Evolutionary conservation across 495 filamentous ascomycete species (phyloP), one percentile per base, ranked within the genome.

Genomic region (Aspergillus ostianus): DNA sequence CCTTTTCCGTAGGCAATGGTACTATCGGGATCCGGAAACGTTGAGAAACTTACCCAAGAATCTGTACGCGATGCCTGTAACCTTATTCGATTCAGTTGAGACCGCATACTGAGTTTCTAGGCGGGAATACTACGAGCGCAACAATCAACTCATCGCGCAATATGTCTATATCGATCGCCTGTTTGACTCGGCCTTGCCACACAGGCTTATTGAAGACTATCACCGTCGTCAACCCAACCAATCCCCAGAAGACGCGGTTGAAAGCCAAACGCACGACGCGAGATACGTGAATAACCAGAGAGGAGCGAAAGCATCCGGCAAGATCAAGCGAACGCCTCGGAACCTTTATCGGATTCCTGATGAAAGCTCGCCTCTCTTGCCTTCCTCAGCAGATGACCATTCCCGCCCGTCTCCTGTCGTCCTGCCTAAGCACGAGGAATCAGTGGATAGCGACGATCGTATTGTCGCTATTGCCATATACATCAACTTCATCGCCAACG

Each of bases 121-220:
- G 20, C 87, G 91, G 19, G 60, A 87, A 68, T 96, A 94, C 74
- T 93, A 97, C 70, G 86, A 92, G 70, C 83, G 88, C 6, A 92
- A 83, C 65, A 97, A 97, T 69, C 81, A 80, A 55, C 74, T 97
- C 10, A 84, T 97, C 53, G 88, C 91, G 57, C 89, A 91, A 64
- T 97, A 96, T 69, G 80, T 91, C 51, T 96, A 93, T 66, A 95
- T 96, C 62, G 92, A 97, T 71, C 83, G 88, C n/a, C 75, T 97
- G 19, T 82, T 97, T 36, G 92, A 95, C 71, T 95, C 91, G 13
- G 92, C 91, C 7, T 77, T 96, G 6, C 91, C 92, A 0, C 91
- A 92, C 60, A 85, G 89, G 66, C 77, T 97, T 17, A 84, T 97
- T 53, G 90, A 94, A 64, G 93, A 96, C 65, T 97, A 97, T 72